Conservation (phyloP, 139 green algal species). For the Desmodesmus armatus region DNA sequence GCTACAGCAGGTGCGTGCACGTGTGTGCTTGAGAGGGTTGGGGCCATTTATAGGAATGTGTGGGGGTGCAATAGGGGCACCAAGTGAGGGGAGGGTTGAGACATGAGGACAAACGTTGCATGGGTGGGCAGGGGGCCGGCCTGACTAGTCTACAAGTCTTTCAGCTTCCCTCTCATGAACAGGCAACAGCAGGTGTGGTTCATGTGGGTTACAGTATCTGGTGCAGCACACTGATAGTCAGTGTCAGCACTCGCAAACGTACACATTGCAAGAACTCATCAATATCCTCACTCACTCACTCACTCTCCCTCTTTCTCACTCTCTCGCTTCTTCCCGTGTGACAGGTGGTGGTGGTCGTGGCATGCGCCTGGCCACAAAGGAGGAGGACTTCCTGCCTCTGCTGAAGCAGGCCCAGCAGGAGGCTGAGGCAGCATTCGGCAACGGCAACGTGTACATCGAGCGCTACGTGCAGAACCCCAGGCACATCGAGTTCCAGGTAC, state of each 20-base stretch:
- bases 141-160: too few relatives aligned
- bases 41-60: too few relatives aligned
- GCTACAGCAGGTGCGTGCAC: constrained; percentile 81
- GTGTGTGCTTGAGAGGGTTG: too few relatives aligned
- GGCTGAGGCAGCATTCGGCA: constrained; percentile 96
- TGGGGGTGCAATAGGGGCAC: neutral
- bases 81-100: too few relatives aligned
- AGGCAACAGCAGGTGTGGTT: constrained; percentile 67
- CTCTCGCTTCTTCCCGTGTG: neutral
- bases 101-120: too few relatives aligned
- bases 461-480: constrained; percentile 90
- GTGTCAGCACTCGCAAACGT: neutral
- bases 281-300: neutral
- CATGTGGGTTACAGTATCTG: neutral
- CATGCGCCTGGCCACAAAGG: constrained; percentile 88
- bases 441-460: constrained; percentile 96
- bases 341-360: constrained; percentile 62
- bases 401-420: constrained; percentile 87
- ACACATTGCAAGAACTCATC: neutral
- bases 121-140: too few relatives aligned
- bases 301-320: neutral
- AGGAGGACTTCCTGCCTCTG: constrained; percentile 89
- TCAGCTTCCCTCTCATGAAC: constrained; percentile 74
- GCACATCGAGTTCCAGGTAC: constrained; percentile 98
- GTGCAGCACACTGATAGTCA: neutral